phyloP scores from a whole-genome alignment of 2,329 filamentous ascomycete genomes.

The Periconia macrospinosa region DNA sequence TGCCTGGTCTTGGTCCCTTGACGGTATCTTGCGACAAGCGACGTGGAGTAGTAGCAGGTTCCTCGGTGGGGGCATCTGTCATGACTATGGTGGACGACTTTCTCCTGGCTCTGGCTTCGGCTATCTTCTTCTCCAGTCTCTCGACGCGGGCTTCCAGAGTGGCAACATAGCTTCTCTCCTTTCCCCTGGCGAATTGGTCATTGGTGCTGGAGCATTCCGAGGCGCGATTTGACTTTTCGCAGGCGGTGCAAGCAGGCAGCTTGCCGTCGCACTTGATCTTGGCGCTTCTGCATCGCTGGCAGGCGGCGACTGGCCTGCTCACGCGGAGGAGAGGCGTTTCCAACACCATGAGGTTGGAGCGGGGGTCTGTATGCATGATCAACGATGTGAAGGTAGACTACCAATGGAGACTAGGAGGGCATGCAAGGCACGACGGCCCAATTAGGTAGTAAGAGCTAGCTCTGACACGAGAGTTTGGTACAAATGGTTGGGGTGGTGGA shows the following conservation, averaged over 20 bases:
- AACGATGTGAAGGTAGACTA: not conserved
- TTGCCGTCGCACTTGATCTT: slow-evolving; percentile 99
- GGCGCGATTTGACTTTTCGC: slow-evolving; percentile 85
- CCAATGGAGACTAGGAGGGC: not conserved
- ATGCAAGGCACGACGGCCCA: not conserved
- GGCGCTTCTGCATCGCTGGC: slow-evolving; percentile 80
- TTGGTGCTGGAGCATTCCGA: slow-evolving; percentile 91
- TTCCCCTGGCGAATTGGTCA: slow-evolving; percentile 92
- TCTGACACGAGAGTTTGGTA: not conserved
- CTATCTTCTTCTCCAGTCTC: slow-evolving; percentile 77
- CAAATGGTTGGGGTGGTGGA: not conserved
- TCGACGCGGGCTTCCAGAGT: slow-evolving; percentile 91
- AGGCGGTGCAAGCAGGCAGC: slow-evolving; percentile 90
- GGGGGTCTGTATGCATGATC: slow-evolving; percentile 14
- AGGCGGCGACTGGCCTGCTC: slow-evolving; percentile 77
- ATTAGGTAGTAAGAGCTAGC: not conserved
- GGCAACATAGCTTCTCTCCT: slow-evolving; percentile 94
- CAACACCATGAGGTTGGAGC: slow-evolving; percentile 45
- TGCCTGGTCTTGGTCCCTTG: slow-evolving; percentile 34
- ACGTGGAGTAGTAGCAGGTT: slow-evolving; percentile 52
- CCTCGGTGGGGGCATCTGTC: slow-evolving; percentile 57
- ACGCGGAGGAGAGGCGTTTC: slow-evolving; percentile 68
- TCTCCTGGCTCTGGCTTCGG: slow-evolving; percentile 64
- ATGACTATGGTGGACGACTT: slow-evolving; percentile 73
- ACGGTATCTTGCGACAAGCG: slow-evolving; percentile 40